These are phyloP conservation scores for Clitocybe nebularis DNA, from an alignment of 1,284 basidiomycete species.

Conservation along the genomic window DNA sequence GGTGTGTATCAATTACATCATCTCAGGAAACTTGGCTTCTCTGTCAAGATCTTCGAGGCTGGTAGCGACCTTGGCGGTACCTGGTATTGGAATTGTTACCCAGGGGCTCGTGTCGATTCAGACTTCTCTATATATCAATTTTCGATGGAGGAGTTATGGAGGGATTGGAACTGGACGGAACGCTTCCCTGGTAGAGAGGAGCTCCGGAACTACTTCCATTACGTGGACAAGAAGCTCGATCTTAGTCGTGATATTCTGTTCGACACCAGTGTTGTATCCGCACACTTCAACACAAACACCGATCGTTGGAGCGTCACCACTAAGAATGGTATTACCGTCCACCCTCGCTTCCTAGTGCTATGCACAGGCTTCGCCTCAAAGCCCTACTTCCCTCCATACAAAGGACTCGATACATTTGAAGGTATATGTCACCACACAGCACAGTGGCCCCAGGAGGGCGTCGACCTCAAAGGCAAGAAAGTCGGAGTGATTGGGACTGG, in stretches of 20 bases:
- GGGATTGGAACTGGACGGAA: constrained; percentile 22
- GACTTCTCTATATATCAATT: constrained; percentile 22
- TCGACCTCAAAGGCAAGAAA: constrained; percentile 20
- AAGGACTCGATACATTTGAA: constrained; percentile 22
- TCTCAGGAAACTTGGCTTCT: constrained; percentile 20
- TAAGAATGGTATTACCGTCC: constrained; percentile 14
- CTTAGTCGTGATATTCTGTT: constrained; percentile 21
- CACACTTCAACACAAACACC: constrained; percentile 17
- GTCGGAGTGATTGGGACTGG: constrained; percentile 25
- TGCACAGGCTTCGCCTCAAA: constrained; percentile 24
- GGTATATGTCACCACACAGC: constrained; percentile 22
- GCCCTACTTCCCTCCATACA: constrained; percentile 19
- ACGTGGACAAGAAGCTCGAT: constrained; percentile 22
- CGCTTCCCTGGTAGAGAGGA: constrained; percentile 20
- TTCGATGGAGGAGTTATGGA: constrained; percentile 22
- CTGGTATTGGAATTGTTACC: constrained; percentile 26
- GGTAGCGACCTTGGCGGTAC: constrained; percentile 20
- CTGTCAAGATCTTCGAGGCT: constrained; percentile 22
- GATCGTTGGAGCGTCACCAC: constrained; percentile 21
- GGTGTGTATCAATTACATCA: constrained; percentile 21
- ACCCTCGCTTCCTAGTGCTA: constrained; percentile 19
- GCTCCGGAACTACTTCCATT: constrained; percentile 20
- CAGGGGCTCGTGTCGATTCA: constrained; percentile 23
- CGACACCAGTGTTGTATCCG: constrained; percentile 21
- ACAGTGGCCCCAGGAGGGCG: constrained; percentile 19